phyloP scores from a whole-genome alignment of 345 rosid species.

The Anastatica hierochuntica region DNA sequence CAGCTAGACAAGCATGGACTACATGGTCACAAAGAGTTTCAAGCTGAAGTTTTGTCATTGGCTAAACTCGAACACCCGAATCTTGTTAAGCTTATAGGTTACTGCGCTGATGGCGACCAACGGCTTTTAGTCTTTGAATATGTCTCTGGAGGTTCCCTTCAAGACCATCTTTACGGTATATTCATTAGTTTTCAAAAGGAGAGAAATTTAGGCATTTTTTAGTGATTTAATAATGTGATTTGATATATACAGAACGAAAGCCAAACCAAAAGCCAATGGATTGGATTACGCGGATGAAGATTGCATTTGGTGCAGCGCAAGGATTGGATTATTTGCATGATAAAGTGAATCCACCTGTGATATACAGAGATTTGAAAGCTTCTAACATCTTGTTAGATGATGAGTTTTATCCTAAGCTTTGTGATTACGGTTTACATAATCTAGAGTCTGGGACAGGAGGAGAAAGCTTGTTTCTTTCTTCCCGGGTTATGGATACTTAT shows the following conservation, averaged over 20 bases:
- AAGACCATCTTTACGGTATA: constrained; percentile 50
- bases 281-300: constrained; percentile 51
- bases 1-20: constrained; percentile 60
- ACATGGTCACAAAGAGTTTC: constrained; percentile 48
- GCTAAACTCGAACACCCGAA: constrained; percentile 45
- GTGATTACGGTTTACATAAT: constrained; percentile 47
- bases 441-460: constrained; percentile 32
- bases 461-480: constrained; percentile 25
- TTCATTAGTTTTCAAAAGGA: background rate
- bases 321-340: constrained; percentile 58
- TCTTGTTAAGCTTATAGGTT: constrained; percentile 53
- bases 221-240: background rate
- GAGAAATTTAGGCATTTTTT: background rate
- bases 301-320: constrained; percentile 54
- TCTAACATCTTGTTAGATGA: constrained; percentile 51
- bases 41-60: constrained; percentile 36
- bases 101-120: constrained; percentile 76
- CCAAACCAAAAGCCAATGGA: constrained; percentile 34
- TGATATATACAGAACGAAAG: constrained; percentile 29
- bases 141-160: constrained; percentile 42
- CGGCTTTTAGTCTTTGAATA: constrained; percentile 53
- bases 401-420: constrained; percentile 39
- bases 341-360: constrained; percentile 40
- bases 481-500: constrained; percentile 59
- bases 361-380: constrained; percentile 49